Evolutionary conservation across 441 rosid species (phyloP).

Genomic region (Adansonia gregorii): DNA sequence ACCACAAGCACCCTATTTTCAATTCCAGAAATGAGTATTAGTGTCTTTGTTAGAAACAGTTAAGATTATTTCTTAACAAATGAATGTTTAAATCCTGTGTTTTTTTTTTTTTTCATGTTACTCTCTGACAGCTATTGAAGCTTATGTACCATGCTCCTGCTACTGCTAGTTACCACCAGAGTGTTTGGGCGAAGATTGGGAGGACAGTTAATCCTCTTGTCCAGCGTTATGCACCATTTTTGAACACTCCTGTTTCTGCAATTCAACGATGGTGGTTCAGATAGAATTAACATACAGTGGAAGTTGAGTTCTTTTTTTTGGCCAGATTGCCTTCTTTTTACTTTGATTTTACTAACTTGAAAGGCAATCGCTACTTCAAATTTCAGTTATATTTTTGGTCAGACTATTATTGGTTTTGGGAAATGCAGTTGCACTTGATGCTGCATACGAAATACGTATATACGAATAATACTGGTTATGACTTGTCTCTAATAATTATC

Average conservation of each 20-base stretch:
- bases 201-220: conserved; percentile 61
- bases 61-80: neutral
- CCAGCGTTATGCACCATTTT: conserved; percentile 74
- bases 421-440: too few species aligned
- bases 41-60: neutral
- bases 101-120: neutral
- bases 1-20: neutral
- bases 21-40: neutral
- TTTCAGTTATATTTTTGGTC: too few species aligned
- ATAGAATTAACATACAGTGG: conserved; percentile 34
- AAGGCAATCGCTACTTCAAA: too few species aligned
- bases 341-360: too few species aligned
- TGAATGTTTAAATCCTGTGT: neutral
- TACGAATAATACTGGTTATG: too few species aligned
- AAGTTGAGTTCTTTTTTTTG: neutral
- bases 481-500: too few species aligned
- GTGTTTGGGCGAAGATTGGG: conserved; percentile 86
- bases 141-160: conserved; percentile 97
- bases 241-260: conserved; percentile 65
- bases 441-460: too few species aligned
- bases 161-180: conserved; percentile 82
- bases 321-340: neutral
- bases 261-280: conserved; percentile 95
- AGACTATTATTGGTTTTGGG: too few species aligned
- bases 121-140: conserved; percentile 72